Percentiles rank a stretch among this genome's conserved stretches.
These are phyloP conservation scores for Tetrahymena borealis DNA, from an alignment of 73 alveolate genomes.

Conservation along the genomic window DNA sequence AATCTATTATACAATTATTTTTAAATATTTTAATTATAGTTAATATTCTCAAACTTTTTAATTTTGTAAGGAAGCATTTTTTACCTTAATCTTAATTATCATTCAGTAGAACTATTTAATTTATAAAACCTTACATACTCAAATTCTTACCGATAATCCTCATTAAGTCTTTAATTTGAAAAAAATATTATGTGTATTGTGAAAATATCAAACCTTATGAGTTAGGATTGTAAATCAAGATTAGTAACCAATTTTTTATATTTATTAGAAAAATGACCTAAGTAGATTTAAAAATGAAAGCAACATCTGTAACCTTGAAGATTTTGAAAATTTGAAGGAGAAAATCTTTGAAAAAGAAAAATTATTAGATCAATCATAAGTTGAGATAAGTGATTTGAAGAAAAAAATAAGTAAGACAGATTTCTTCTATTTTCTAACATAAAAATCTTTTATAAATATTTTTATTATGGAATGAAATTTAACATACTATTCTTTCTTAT, in stretches of 20 bases:
- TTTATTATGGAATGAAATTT: background rate
- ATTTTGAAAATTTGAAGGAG: background rate
- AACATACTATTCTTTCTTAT: background rate
- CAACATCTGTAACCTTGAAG: background rate
- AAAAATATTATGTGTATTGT: too few species aligned
- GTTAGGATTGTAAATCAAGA: too few species aligned
- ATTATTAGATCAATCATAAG: background rate
- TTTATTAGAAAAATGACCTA: background rate
- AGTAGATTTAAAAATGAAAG: background rate
- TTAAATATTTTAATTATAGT: background rate
- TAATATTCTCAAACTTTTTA: too few species aligned
- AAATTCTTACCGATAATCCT: too few species aligned
- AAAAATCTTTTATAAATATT: too few species aligned
- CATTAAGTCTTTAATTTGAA: too few species aligned
- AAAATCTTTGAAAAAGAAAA: background rate
- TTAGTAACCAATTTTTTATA: background rate
- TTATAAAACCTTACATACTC: too few species aligned
- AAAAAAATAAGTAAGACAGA: background rate
- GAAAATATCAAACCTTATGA: too few species aligned
- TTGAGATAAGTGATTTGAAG: background rate
- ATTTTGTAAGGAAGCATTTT: too few species aligned
- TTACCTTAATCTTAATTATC: too few species aligned
- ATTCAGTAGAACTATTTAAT: too few species aligned
- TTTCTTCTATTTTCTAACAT: background rate
- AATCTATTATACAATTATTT: background rate